Percentiles rank a stretch among this genome's conserved stretches.
These are phyloP conservation scores for Copromyces sp. DNA, from an alignment of 495 filamentous ascomycete genomes.

Conservation along the genomic window DNA sequence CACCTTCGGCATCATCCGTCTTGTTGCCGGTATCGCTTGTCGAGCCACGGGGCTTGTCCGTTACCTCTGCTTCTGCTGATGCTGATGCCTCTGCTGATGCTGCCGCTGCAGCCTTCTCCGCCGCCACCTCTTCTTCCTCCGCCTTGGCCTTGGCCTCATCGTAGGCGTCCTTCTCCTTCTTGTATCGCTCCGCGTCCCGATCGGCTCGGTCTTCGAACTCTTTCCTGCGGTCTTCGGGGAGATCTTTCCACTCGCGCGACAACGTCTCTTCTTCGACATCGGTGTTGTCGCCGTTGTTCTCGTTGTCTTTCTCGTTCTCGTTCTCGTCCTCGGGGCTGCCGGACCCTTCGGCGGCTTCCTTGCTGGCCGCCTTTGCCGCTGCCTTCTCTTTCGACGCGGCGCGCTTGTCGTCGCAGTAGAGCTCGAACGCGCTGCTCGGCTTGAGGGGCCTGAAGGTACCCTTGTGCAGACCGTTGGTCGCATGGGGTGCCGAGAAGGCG, in stretches of 20 bases:
- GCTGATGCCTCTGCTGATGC: slow-evolving; percentile 12
- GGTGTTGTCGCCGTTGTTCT: slow-evolving; percentile 21
- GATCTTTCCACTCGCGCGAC: slow-evolving; percentile 39
- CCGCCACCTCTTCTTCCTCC: slow-evolving; percentile 9
- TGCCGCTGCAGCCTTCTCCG: slow-evolving; percentile 10
- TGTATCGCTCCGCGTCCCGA: slow-evolving; percentile 28
- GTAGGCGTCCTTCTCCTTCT: slow-evolving; percentile 32
- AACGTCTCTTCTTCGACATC: slow-evolving; percentile 35
- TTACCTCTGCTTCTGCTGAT: slow-evolving; percentile 8
- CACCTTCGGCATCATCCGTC: slow-evolving; percentile 7
- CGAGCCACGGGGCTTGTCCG: background rate
- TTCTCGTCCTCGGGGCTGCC: slow-evolving; percentile 65
- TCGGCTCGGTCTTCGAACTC: slow-evolving; percentile 35
- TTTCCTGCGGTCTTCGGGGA: slow-evolving; percentile 33
- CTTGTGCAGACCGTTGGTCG: slow-evolving; percentile 21
- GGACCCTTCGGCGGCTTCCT: slow-evolving; percentile 50
- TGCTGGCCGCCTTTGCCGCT: slow-evolving; percentile 37
- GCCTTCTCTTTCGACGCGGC: slow-evolving; percentile 27
- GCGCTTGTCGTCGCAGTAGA: slow-evolving; percentile 40
- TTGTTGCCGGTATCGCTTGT: slow-evolving; percentile 22
- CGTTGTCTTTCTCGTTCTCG: slow-evolving; percentile 32
- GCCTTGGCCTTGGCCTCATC: slow-evolving; percentile 13
- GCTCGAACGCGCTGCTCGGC: slow-evolving; percentile 39
- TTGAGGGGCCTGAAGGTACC: slow-evolving; percentile 31
- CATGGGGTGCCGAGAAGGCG: slow-evolving; percentile 28